Conservation (phyloP, 2,329 filamentous ascomycete genomes). For the Pyricularia pennisetigena region DNA sequence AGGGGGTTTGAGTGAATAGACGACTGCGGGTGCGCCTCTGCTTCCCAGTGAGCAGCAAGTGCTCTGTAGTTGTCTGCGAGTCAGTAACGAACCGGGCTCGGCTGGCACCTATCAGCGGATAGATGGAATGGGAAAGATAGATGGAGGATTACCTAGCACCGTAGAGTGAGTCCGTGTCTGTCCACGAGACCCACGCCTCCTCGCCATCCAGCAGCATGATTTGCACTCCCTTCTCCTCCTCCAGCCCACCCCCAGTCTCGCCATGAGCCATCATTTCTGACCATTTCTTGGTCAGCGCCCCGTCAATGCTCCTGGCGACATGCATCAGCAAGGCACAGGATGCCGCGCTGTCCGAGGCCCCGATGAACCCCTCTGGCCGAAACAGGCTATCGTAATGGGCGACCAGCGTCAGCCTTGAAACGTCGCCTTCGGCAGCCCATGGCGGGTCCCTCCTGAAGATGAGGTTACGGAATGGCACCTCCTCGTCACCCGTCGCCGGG, state of each 20-base stretch:
- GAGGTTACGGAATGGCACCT: conserved; percentile 79
- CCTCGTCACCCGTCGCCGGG: conserved; percentile 58
- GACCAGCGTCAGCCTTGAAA: conserved; percentile 73
- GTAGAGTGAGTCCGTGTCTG: conserved; percentile 73
- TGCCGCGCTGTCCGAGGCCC: conserved; percentile 86
- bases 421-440: conserved; percentile 63
- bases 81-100: background rate
- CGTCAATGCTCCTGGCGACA: conserved; percentile 69
- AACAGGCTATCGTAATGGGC: conserved; percentile 91
- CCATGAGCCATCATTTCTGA: conserved; percentile 55
- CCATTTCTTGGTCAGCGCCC: conserved; percentile 75
- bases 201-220: conserved; percentile 88
- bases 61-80: conserved; percentile 29
- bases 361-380: conserved; percentile 76
- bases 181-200: conserved; percentile 82
- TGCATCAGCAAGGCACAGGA: conserved; percentile 93
- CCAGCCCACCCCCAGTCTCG: conserved; percentile 42
- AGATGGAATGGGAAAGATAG: background rate
- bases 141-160: conserved; percentile 61
- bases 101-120: background rate
- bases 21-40: conserved; percentile 54
- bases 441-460: conserved; percentile 84
- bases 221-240: conserved; percentile 75
- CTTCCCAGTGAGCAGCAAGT: conserved; percentile 75
- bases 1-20: conserved; percentile 69